Base-by-base conservation (phyloP, 345 rosid genomes). In the Camelina sativa region DNA sequence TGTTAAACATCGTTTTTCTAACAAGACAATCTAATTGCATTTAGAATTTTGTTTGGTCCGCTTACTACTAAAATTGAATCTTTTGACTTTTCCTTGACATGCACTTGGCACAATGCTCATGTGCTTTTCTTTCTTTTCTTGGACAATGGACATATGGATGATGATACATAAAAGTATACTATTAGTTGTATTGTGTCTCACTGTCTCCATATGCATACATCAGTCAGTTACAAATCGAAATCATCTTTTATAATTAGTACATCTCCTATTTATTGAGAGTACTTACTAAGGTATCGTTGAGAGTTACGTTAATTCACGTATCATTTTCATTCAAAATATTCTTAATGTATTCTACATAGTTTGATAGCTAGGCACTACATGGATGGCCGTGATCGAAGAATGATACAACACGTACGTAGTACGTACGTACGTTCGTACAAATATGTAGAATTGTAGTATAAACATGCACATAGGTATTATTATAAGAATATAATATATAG, bases 31-130 rank as follows among this genome's bases (percentile, higher is more conserved):
- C 19, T 41, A 62, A 30, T 17, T 32, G 43, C 34, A 15, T 15
- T 20, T 22, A 53, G 6, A 17, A 25, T 28, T 62, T 17, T 17
- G 43, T 41, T 40, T 22, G 28, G 53, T 52, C 30, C 5, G 30
- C 30, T 28, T 28, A 28, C 22, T n/a, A 53, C 4, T 15, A 57
- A 51, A 16, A 51, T 41, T 41, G 23, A 15, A 63, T 54, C 25
- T 19, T 41, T 10, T 10, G 35, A 41, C 19, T 73, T 63, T 63
- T 53, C 35, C 32, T 63, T 72, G 62, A 30, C 44, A 10, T 43
- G 67, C 54, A 62, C 22, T 51, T 52, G 44, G 12, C 53, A 63
- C 50, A 40, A 51, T 62, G 43, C 69, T 61, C 38, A 72, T 72
- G 43, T 61, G 50, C 40, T 62, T 17, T 17, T 17, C 17, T 17